Conservation (phyloP, 1,139 yeast species). For the Pichia sp. region DNA sequence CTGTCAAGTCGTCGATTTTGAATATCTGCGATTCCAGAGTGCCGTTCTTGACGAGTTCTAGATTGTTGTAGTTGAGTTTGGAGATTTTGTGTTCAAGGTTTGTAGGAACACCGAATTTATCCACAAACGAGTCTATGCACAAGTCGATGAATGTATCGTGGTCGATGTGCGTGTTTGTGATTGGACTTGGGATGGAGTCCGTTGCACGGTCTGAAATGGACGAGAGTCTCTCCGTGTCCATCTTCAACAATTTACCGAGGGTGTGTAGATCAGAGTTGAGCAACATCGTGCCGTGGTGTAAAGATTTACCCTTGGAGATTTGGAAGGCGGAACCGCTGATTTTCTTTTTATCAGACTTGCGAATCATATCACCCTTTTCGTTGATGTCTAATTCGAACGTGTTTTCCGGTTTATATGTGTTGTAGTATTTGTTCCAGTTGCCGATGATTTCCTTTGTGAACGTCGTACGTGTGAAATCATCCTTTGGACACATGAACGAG, state of each 20-base stretch:
- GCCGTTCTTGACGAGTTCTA: slow-evolving; percentile 10
- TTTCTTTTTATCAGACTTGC: slow-evolving; percentile 46
- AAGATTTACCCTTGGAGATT: slow-evolving; percentile 75
- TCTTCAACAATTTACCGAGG: slow-evolving; percentile 54
- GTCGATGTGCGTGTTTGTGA: slow-evolving; percentile 56
- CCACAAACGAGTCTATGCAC: slow-evolving; percentile 46
- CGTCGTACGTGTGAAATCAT: slow-evolving; percentile 59
- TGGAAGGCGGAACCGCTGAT: slow-evolving; percentile 93
- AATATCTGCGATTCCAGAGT: slow-evolving; percentile 21
- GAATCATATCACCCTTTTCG: slow-evolving; percentile 76
- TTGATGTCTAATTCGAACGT: slow-evolving; percentile 47
- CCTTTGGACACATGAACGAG: slow-evolving; percentile 68
- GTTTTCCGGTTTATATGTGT: slow-evolving; percentile 13
- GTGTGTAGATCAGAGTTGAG: slow-evolving; percentile 60
- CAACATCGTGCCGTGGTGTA: slow-evolving; percentile 97
- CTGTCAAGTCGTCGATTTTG: slow-evolving; percentile 27
- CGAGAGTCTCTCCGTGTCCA: slow-evolving; percentile 19
- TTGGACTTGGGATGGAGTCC: slow-evolving; percentile 75
- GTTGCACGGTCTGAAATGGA: slow-evolving; percentile 60
- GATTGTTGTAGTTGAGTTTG: slow-evolving; percentile 16
- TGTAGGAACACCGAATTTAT: slow-evolving; percentile 33
- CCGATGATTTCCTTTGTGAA: slow-evolving; percentile 57
- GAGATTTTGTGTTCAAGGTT: slow-evolving; percentile 17
- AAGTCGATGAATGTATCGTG: slow-evolving; percentile 47
- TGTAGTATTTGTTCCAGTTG: slow-evolving; percentile 41